Evolutionary conservation across 306 rosid genomes (phyloP).

Genomic region (Hippophae tibetana): DNA sequence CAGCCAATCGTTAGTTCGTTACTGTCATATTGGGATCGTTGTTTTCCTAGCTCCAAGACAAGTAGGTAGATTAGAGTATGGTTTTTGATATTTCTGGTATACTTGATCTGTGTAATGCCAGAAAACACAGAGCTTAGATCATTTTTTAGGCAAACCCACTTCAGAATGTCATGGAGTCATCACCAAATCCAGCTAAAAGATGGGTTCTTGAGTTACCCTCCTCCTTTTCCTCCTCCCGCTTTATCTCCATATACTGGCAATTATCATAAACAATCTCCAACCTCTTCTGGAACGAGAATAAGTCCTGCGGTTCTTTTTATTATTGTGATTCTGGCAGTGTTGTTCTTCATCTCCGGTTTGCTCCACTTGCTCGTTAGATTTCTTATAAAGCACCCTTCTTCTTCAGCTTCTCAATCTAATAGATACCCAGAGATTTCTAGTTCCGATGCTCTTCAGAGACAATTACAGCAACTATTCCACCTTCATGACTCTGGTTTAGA

Average conservation of each 20-base stretch:
- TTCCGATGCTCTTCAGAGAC: slow-evolving; percentile 89
- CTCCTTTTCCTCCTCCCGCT: slow-evolving; percentile 41
- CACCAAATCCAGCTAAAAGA: slow-evolving; percentile 57
- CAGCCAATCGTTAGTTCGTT: slow-evolving; percentile 10
- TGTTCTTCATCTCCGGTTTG: slow-evolving; percentile 86
- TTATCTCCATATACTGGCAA: slow-evolving; percentile 33
- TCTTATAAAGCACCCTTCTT: slow-evolving; percentile 76
- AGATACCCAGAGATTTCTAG: slow-evolving; percentile 63
- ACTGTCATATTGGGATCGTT: slow-evolving; percentile 9
- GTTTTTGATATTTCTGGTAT: slow-evolving; percentile 4
- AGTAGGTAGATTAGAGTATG: slow-evolving; percentile 18
- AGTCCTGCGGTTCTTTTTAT: slow-evolving; percentile 95
- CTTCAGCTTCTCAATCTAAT: slow-evolving; percentile 49
- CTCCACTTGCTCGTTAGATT: slow-evolving; percentile 95
- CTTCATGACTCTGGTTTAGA: slow-evolving; percentile 95
- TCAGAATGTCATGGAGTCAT: slow-evolving; percentile 68
- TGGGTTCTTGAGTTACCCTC: slow-evolving; percentile 59
- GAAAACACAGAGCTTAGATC: slow-evolving; percentile 28
- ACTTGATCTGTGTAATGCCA: slow-evolving; percentile 42
- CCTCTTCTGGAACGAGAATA: slow-evolving; percentile 50
- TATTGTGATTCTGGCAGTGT: slow-evolving; percentile 81
- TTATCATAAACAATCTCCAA: slow-evolving; percentile 32
- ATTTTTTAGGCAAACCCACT: slow-evolving; percentile 48
- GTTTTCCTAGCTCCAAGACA: slow-evolving; percentile 22
- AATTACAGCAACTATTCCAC: slow-evolving; percentile 89